phyloP scores from a whole-genome alignment of 2,329 filamentous ascomycete species.

The Triangularia verruculosa region DNA sequence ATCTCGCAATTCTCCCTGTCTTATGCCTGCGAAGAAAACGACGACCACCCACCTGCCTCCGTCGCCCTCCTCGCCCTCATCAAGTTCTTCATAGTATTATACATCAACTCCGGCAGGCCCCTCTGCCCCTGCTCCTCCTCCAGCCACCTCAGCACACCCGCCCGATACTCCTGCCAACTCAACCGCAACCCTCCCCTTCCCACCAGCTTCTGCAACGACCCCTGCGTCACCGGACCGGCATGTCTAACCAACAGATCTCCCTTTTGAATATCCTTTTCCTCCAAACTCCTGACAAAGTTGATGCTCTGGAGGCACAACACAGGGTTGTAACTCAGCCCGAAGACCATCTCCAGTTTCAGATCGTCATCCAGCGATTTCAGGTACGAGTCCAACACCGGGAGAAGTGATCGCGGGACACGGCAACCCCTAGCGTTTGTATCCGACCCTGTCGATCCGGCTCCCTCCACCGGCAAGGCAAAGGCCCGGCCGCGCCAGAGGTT shows the following conservation, averaged over 20 bases:
- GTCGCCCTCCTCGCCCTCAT: constrained; percentile 18
- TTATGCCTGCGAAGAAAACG: neutral
- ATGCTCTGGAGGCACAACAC: constrained; percentile 55
- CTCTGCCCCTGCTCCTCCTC: constrained; percentile 56
- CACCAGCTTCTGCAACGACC: constrained; percentile 60
- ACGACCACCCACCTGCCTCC: neutral
- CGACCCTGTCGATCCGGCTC: constrained; percentile 38
- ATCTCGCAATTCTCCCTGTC: neutral
- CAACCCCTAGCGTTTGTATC: constrained; percentile 64
- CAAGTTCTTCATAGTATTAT: constrained; percentile 75
- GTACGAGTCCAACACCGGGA: constrained; percentile 47
- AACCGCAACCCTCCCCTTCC: constrained; percentile 64
- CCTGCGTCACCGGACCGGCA: constrained; percentile 67
- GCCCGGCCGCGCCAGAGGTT: constrained; percentile 74
- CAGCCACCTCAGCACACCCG: constrained; percentile 68
- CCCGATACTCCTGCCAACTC: constrained; percentile 70
- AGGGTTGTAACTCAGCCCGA: constrained; percentile 59
- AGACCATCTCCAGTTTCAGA: constrained; percentile 47
- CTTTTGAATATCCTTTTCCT: constrained; percentile 48
- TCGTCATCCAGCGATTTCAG: constrained; percentile 46
- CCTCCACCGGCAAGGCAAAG: constrained; percentile 43
- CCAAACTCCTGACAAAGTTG: constrained; percentile 52
- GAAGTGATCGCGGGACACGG: constrained; percentile 44
- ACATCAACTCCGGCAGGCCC: constrained; percentile 70
- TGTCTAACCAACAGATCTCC: constrained; percentile 49